Conservation (phyloP, 495 filamentous ascomycete genomes). For the Aspergillus cavernicola region DNA sequence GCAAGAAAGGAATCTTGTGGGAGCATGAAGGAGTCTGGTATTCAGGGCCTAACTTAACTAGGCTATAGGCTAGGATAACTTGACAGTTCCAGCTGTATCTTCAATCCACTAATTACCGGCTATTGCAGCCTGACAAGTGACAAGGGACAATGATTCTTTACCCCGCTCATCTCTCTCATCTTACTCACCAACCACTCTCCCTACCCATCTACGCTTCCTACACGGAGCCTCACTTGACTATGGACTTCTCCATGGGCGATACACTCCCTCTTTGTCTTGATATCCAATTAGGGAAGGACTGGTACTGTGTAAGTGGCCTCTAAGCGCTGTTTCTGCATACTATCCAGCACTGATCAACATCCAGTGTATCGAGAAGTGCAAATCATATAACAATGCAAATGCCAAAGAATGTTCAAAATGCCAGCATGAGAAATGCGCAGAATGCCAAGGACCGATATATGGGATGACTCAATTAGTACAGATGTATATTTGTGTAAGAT, state of each 20-base stretch:
- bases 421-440: slow-evolving; percentile 10
- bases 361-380: slow-evolving; percentile 6
- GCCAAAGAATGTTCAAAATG: not conserved
- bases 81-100: too few species aligned
- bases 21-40: too few species aligned
- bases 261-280: not conserved
- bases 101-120: too few species aligned
- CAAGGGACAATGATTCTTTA: not conserved
- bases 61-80: too few species aligned
- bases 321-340: not conserved
- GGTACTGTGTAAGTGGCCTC: slow-evolving; percentile 12
- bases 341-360: not conserved
- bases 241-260: not conserved
- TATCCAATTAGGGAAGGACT: slow-evolving; percentile 4
- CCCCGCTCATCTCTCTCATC: not conserved
- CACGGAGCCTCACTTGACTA: not conserved
- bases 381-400: slow-evolving; percentile 7
- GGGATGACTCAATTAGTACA: not conserved
- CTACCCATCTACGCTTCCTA: not conserved
- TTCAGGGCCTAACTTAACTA: too few species aligned
- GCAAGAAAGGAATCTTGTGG: too few species aligned
- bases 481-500: slow-evolving; percentile 15
- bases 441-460: slow-evolving; percentile 7
- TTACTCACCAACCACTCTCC: not conserved
- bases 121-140: too few species aligned